Evolutionary conservation across 352 stramenopile species (phyloP), one percentile per base, ranked within the genome.

Genomic region (Globisporangium cylindrosporum): DNA sequence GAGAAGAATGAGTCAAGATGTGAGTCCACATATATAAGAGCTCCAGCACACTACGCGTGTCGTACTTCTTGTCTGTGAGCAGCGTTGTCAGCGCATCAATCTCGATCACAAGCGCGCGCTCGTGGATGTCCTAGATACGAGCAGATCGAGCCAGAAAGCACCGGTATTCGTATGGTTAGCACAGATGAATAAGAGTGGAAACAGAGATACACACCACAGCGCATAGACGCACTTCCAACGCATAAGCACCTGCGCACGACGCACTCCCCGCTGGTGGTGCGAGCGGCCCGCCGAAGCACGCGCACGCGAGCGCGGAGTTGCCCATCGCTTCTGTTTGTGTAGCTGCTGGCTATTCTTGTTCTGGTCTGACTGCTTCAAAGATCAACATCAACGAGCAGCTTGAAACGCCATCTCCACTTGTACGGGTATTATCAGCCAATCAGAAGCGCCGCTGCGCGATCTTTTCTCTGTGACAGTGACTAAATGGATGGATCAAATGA

Each of bases 301-400:
- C 61, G 56, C 53, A 64, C 36, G 67, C 59, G 54, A 72, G 72
- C 60, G 64, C 66, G 20, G 63, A 46, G 67, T 73, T 73, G 59
- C 71, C 71, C 71, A 76, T 76, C 46, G 27, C 10, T 2, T 24
- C 36, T 12, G 7, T 5, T 22, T 22, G n/a, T 7, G 2, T n/a
- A 46, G 38, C 38, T 46, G 38, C 14, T 46, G 38, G 3, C 20
- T 64, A 48, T 59, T 62, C 20, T 32, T 14, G 8, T 29, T 25
- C 9, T 4, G 55, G 14, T 27, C 27, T 64, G 54, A 59, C 22
- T 65, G 22, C 34, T 66, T 59, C 46, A 48, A 59, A 60, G 59
- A 56, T 29, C 56, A 48, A 58, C 36, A 51, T 51, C 43, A 51
- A 51, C 43, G 2, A 51, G 43, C 43, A 56, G 15, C 22, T 15